Base-by-base conservation (phyloP, 257 asterid species). In the Cruciata laevipes region DNA sequence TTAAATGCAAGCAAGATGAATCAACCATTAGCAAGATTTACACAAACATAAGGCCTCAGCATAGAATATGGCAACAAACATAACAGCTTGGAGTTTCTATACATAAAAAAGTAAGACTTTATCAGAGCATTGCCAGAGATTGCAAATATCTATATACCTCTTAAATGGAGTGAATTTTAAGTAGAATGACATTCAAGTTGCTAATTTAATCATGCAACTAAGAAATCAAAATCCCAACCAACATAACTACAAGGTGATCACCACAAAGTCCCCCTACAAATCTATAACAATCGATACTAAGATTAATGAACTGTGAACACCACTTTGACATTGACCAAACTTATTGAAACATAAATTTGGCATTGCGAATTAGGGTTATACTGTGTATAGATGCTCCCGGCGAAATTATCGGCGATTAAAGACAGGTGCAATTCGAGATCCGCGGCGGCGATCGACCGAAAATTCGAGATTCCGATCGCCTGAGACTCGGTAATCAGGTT, bases 261-360 rank as follows among this genome's bases (percentile, higher is more conserved):
- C 12, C 18, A 13, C 51, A 42, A 42, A 42, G 0, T 42, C 51
- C 51, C 2, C 51, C 51, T 3, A 42, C 51, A 42, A 42, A 42
- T 42, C 51, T 2, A 37, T 37, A 37, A 10, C 10, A 37, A 9
- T 37, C 42, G 17, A 42, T 17, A 16, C 5, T 27, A 1, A 13
- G 11, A 27, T 60, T 30, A 60, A 1, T 27, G 0, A n/a, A n/a
- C n/a, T n/a, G n/a, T n/a, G n/a, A 60, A 31, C 42, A 4, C 27
- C 65, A 60, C 32, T 60, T 60, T 60, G 23, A 60, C 40, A 60
- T 30, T 21, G 40, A 60, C 65, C 18, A 60, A 58, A 30, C 5
- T 5, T 8, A 60, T 60, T 14, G 51, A 11, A 17, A 30, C 3
- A 16, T 17, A 60, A 27, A 27, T 60, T 60, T 9, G 23, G 23